phyloP scores from a whole-genome alignment of 805 yeast genomes.

The Vanderwaltozyma polyspora region DNA sequence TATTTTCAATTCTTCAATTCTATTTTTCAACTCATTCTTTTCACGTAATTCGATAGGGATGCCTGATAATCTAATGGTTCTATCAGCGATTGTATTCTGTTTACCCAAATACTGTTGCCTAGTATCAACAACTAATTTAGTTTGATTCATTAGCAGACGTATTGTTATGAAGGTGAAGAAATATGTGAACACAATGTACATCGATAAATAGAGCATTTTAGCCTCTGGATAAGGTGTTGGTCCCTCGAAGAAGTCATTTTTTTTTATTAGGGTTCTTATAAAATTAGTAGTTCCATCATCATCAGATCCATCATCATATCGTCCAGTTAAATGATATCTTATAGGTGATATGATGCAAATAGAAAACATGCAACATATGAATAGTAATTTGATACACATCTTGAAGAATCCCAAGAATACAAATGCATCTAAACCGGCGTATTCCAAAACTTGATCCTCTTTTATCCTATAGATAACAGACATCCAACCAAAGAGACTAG shows the following conservation, averaged over 20 bases:
- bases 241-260: background rate
- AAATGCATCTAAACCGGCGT: constrained; percentile 90
- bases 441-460: constrained; percentile 71
- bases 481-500: constrained; percentile 72
- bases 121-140: constrained; percentile 60
- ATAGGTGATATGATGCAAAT: constrained; percentile 72
- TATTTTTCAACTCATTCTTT: constrained; percentile 56
- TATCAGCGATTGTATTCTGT: constrained; percentile 82
- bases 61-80: constrained; percentile 80
- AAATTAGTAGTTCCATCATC: background rate
- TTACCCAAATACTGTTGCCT: constrained; percentile 75
- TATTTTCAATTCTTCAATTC: constrained; percentile 65
- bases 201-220: constrained; percentile 56
- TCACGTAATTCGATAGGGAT: constrained; percentile 74
- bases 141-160: constrained; percentile 52
- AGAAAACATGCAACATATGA: constrained; percentile 58
- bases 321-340: constrained; percentile 72
- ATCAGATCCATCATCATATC: constrained; percentile 41
- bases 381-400: constrained; percentile 65
- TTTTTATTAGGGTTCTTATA: constrained; percentile 3
- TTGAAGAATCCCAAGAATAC: constrained; percentile 86
- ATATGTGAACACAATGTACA: constrained; percentile 79
- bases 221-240: constrained; percentile 28
- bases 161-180: constrained; percentile 64
- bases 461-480: constrained; percentile 49